phyloP scores from a whole-genome alignment of 768 basidiomycete genomes.

The Hygrocybe punicea region DNA sequence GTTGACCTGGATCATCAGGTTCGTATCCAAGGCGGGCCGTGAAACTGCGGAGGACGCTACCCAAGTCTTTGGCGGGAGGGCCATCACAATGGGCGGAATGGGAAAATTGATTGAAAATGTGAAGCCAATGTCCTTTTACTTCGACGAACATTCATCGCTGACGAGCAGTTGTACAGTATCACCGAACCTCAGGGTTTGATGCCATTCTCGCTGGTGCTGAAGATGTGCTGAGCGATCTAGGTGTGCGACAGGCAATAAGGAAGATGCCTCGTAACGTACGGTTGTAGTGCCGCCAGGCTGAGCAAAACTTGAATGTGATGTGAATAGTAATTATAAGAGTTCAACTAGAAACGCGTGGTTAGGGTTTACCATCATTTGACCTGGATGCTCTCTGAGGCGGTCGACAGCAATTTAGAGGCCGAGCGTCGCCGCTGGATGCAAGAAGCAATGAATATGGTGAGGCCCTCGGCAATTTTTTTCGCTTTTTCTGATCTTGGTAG shows the following conservation, averaged over 20 bases:
- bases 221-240: constrained; percentile 70
- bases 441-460: constrained; percentile 79
- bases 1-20: constrained; percentile 39
- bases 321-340: too few relatives aligned
- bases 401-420: not conserved
- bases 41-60: constrained; percentile 81
- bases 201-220: constrained; percentile 80
- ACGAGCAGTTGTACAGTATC: constrained; percentile 49
- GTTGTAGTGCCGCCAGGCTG: constrained; percentile 30
- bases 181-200: constrained; percentile 80
- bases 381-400: not conserved
- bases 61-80: constrained; percentile 87
- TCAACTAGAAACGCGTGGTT: too few relatives aligned
- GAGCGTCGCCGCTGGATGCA: constrained; percentile 70
- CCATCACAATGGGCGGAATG: constrained; percentile 83
- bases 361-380: not conserved
- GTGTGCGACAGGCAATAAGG: constrained; percentile 69
- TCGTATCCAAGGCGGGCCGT: constrained; percentile 60
- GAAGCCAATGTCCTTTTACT: constrained; percentile 22
- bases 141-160: not conserved
- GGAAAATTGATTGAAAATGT: constrained; percentile 81
- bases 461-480: constrained; percentile 11
- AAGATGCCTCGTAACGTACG: constrained; percentile 53
- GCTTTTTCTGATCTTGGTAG: constrained; percentile 36
- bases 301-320: too few relatives aligned